These are phyloP conservation scores for Cyclotella cryptica DNA, from an alignment of 108 stramenopile genomes.

Conservation along the genomic window DNA sequence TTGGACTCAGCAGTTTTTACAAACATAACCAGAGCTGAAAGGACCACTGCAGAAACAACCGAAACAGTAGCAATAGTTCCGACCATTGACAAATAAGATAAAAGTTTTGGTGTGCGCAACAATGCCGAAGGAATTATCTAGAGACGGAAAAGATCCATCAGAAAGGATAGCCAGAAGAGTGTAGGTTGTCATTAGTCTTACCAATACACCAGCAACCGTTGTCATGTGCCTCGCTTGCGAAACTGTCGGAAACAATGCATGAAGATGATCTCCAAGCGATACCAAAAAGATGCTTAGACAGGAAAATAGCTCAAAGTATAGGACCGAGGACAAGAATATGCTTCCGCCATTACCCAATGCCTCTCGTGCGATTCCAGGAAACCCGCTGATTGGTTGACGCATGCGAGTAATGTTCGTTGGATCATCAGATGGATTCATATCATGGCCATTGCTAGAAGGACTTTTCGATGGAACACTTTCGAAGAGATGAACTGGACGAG, in stretches of 20 bases:
- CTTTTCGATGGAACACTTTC: slow-evolving; percentile 57
- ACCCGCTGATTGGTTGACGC: slow-evolving; percentile 67
- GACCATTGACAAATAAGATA: slow-evolving; percentile 76
- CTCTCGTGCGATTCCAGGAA: slow-evolving; percentile 80
- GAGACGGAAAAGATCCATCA: too few relatives aligned
- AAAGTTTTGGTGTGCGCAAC: slow-evolving; percentile 67
- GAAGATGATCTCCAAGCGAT: slow-evolving; percentile 77
- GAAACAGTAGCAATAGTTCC: slow-evolving; percentile 78
- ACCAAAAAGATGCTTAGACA: slow-evolving; percentile 83
- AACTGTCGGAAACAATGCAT: slow-evolving; percentile 65
- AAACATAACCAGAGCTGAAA: slow-evolving; percentile 67
- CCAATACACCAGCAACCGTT: slow-evolving; percentile 52
- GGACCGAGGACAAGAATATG: slow-evolving; percentile 61
- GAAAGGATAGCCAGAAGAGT: too few relatives aligned
- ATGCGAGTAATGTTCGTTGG: slow-evolving; percentile 50
- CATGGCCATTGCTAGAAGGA: slow-evolving; percentile 33
- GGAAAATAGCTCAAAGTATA: slow-evolving; percentile 88
- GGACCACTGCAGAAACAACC: slow-evolving; percentile 67
- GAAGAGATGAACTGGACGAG: slow-evolving; percentile 65
- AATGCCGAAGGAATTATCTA: slow-evolving; percentile 65
- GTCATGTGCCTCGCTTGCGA: slow-evolving; percentile 66
- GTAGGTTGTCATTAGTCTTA: too few relatives aligned
- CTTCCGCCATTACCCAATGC: slow-evolving; percentile 71
- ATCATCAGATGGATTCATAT: background rate
- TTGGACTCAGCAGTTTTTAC: slow-evolving; percentile 26